phyloP scores from a whole-genome alignment of 768 basidiomycete genomes.

The Paxillus ammoniavirescens region DNA sequence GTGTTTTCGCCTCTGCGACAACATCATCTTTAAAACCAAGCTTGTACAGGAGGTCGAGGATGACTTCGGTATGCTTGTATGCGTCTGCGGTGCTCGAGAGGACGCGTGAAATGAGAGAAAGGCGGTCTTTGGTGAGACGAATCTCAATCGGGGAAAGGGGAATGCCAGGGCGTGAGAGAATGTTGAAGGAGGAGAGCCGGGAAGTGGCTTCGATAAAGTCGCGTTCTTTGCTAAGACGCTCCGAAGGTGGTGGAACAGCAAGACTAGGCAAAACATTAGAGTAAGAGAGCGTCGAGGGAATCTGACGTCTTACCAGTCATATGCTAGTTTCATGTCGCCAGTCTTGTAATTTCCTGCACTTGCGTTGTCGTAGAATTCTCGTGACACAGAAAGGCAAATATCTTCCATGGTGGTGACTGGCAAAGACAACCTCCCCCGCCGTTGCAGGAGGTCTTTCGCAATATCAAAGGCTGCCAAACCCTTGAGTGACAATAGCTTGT shows the following conservation, averaged over 20 bases:
- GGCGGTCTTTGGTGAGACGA: slow-evolving; percentile 83
- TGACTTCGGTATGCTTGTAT: slow-evolving; percentile 88
- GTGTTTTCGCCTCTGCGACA: slow-evolving; percentile 75
- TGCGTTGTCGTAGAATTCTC: slow-evolving; percentile 95
- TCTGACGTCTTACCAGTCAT: slow-evolving; percentile 71
- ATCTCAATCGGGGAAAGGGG: slow-evolving; percentile 91
- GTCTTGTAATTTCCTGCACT: slow-evolving; percentile 86
- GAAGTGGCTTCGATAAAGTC: slow-evolving; percentile 98
- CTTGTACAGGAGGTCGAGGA: slow-evolving; percentile 87
- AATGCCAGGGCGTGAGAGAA: slow-evolving; percentile 70
- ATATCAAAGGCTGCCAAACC: slow-evolving; percentile 56
- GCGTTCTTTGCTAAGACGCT: slow-evolving; percentile 63
- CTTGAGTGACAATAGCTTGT: slow-evolving; percentile 4
- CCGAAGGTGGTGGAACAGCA: slow-evolving; percentile 65
- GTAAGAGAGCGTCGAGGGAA: background rate
- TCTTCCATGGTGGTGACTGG: slow-evolving; percentile 58
- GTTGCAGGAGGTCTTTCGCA: slow-evolving; percentile 59
- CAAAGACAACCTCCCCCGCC: slow-evolving; percentile 47
- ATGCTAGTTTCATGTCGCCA: slow-evolving; percentile 96
- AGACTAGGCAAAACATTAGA: slow-evolving; percentile 49
- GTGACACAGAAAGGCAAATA: slow-evolving; percentile 75
- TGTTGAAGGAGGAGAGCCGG: slow-evolving; percentile 88
- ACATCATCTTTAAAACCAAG: slow-evolving; percentile 74
- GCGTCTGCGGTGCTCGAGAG: slow-evolving; percentile 83
- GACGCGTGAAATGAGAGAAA: slow-evolving; percentile 84